Base-by-base conservation (phyloP, 2,329 filamentous ascomycete species). In the Fusarium chaquense region DNA sequence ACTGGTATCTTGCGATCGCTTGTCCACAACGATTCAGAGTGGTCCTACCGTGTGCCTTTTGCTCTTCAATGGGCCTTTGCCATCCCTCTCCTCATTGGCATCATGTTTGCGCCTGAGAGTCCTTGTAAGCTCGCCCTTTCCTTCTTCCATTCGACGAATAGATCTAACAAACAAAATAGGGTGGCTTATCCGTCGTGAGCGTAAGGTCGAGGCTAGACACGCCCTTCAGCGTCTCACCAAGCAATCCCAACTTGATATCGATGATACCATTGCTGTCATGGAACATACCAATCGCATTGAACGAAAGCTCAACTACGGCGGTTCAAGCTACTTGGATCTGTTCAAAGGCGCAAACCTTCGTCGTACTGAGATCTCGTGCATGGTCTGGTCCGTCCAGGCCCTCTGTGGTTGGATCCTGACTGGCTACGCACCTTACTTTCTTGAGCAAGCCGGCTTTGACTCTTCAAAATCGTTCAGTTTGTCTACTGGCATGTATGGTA, bases 211-310 rank as follows among this genome's bases (percentile, higher is more conserved):
- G 16, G 81, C 81, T 0, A 71, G 76, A 24, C 70, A 73, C 18
- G 69, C 78, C 0, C 50, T 82, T 0, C 64, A 69, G 20, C 73
- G 78, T 3, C 74, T 82, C 8, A 70, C 65, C 5, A 68, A 76
- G 24, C 60, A 76, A 40, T 70, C 58, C 1, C 58, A 58, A 8
- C 78, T 78, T 15, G 67, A 76, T n/a, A 76, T 77, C 0, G 84
- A 86, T 47, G 80, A 85, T 53, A 83, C 85, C 30, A 67, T 82
- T 18, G 75, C 78, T 41, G 71, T 80, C 47, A 81, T 82, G 74
- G 75, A 79, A 16, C 77, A 81, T 41, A 83, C 81, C 5, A 77
- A 82, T 60, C 76, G 80, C 51, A 71, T 83, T 4, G 83, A 85
- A 65, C 77, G 80, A 53, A 73, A 79, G 43, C 70, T 78, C 50